Conservation (phyloP, 2,329 filamentous ascomycete genomes). For the Penicillium palitans region DNA sequence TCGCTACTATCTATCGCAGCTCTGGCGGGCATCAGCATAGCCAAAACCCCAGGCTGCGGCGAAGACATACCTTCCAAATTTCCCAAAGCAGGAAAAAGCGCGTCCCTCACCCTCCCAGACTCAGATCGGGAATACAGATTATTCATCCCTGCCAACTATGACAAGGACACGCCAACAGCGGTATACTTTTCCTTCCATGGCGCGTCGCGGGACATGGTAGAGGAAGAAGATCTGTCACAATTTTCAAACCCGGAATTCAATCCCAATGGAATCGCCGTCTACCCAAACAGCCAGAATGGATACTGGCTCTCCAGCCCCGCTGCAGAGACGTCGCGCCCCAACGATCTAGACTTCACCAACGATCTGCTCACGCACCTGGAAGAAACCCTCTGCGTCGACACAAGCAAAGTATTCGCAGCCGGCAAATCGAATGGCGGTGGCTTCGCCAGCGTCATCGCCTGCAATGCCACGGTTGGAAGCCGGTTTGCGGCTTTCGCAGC, state of each 20-base stretch:
- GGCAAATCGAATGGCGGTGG: constrained; percentile 60
- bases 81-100: constrained; percentile 19
- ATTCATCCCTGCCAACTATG: constrained; percentile 37
- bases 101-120: constrained; percentile 13
- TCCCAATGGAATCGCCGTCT: constrained; percentile 47
- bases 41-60: constrained; percentile 21
- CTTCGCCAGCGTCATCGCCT: constrained; percentile 51
- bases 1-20: constrained; percentile 9
- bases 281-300: constrained; percentile 48
- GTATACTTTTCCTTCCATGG: constrained; percentile 54
- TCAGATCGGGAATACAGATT: constrained; percentile 27
- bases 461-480: constrained; percentile 43
- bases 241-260: constrained; percentile 50
- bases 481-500: constrained; percentile 54
- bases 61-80: constrained; percentile 20
- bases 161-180: constrained; percentile 37
- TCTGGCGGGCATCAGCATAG: constrained; percentile 1
- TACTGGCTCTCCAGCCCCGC: constrained; percentile 38
- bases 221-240: constrained; percentile 46
- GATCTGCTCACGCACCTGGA: constrained; percentile 46
- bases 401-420: constrained; percentile 46
- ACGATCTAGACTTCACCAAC: constrained; percentile 49
- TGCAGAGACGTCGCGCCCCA: constrained; percentile 31
- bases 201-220: constrained; percentile 36
- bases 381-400: constrained; percentile 48